These are phyloP conservation scores for Myxozyma nipponensis DNA, from an alignment of 805 yeast species.

Conservation along the genomic window DNA sequence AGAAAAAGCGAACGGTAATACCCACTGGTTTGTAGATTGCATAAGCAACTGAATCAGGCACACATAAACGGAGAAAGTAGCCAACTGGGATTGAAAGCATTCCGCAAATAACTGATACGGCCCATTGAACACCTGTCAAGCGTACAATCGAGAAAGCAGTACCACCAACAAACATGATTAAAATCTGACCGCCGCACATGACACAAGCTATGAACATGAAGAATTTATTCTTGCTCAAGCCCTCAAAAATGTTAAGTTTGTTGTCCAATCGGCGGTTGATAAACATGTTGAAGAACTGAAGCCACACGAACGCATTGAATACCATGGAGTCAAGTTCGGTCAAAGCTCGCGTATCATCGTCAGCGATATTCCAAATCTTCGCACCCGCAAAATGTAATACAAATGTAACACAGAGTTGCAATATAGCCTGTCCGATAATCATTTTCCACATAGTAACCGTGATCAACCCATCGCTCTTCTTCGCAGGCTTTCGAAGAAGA, in stretches of 20 bases:
- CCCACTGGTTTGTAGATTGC: constrained; percentile 23
- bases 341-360: constrained; percentile 42
- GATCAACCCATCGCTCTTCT: constrained; percentile 73
- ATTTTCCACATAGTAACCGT: constrained; percentile 96
- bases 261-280: constrained; percentile 85
- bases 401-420: constrained; percentile 78
- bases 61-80: constrained; percentile 56
- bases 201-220: constrained; percentile 67
- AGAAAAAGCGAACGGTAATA: constrained; percentile 7
- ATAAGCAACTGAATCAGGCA: constrained; percentile 61
- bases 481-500: constrained; percentile 77
- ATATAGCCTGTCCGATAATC: constrained; percentile 81
- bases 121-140: constrained; percentile 88
- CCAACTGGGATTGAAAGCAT: constrained; percentile 79
- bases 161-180: constrained; percentile 97
- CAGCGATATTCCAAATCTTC: constrained; percentile 45
- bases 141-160: constrained; percentile 81
- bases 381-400: constrained; percentile 75
- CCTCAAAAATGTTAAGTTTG: constrained; percentile 78
- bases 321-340: constrained; percentile 76
- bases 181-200: constrained; percentile 78
- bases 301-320: constrained; percentile 95
- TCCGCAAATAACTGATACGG: constrained; percentile 78
- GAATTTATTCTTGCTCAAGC: constrained; percentile 76
- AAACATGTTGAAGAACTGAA: constrained; percentile 90